Conservation (phyloP, 164 flowering plant genomes). For the Nymphaea thermarum region DNA sequence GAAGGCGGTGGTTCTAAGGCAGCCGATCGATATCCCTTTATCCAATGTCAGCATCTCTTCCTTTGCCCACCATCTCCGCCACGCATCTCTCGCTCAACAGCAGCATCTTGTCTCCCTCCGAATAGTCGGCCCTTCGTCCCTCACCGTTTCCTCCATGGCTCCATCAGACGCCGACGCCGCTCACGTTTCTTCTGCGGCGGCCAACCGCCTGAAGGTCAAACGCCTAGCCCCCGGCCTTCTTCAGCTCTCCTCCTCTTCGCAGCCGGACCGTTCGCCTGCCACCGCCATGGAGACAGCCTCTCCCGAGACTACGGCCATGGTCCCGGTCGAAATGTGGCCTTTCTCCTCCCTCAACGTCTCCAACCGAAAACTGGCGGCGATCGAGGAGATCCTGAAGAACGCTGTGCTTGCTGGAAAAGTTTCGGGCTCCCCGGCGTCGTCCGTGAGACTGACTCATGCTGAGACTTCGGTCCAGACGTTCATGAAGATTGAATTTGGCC, state of each 20-base stretch:
- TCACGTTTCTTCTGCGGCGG: slow-evolving; percentile 30
- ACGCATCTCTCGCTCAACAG: slow-evolving; percentile 30
- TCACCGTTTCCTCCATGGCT: slow-evolving; percentile 15
- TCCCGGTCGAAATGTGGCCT: slow-evolving; percentile 50
- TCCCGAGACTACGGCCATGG: neutral
- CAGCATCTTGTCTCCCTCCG: slow-evolving; percentile 11
- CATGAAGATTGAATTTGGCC: slow-evolving; percentile 62
- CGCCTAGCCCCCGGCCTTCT: slow-evolving; percentile 90
- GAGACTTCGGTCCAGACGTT: slow-evolving; percentile 82
- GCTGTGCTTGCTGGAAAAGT: slow-evolving; percentile 52
- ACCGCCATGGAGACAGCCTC: neutral
- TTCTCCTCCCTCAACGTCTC: slow-evolving; percentile 65
- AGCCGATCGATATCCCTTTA: slow-evolving; percentile 72
- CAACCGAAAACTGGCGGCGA: slow-evolving; percentile 57
- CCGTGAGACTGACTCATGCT: slow-evolving; percentile 64
- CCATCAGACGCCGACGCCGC: neutral
- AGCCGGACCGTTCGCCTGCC: neutral
- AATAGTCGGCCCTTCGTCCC: slow-evolving; percentile 42
- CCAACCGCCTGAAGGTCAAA: slow-evolving; percentile 63
- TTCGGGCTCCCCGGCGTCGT: slow-evolving; percentile 24
- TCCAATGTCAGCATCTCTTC: slow-evolving; percentile 46
- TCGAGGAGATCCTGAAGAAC: slow-evolving; percentile 51
- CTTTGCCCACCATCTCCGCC: slow-evolving; percentile 32
- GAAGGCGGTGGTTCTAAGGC: slow-evolving; percentile 85
- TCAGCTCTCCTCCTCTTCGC: slow-evolving; percentile 49